Conservation (phyloP, 2,329 filamentous ascomycete genomes). For the Parascedosporium putredinis region DNA sequence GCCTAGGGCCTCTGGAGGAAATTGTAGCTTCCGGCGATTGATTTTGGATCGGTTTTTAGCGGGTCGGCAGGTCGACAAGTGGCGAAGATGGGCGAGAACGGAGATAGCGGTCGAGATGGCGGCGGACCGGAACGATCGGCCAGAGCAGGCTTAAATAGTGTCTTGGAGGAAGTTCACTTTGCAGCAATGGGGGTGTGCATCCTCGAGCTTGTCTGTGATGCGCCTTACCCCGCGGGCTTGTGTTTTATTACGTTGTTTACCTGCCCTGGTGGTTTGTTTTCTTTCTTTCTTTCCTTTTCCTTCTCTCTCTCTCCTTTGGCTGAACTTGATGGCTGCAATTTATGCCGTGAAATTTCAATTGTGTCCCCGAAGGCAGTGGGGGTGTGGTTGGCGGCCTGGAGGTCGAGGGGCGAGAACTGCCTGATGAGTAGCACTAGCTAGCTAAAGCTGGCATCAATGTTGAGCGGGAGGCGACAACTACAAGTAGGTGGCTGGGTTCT, state of each 20-base stretch:
- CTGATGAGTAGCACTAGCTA: too few relatives aligned
- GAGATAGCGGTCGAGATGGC: not conserved
- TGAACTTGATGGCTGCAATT: too few relatives aligned
- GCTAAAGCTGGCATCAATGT: too few relatives aligned
- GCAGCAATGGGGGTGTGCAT: not conserved
- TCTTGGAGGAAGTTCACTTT: not conserved
- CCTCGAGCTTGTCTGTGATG: not conserved
- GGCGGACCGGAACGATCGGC: not conserved
- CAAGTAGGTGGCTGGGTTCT: not conserved
- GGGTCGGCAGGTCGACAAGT: not conserved
- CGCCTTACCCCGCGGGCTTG: slow-evolving; percentile 2
- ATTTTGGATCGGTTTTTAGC: not conserved
- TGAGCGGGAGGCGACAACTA: too few relatives aligned
- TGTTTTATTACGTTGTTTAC: too few relatives aligned
- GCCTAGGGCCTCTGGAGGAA: too few relatives aligned
- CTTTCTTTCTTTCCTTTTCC: not conserved
- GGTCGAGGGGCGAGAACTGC: too few relatives aligned
- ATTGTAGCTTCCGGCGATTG: not conserved
- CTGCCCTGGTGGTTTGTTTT: too few relatives aligned
- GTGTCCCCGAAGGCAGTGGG: not conserved
- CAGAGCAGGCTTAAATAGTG: not conserved
- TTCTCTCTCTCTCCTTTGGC: too few relatives aligned
- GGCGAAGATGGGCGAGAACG: not conserved
- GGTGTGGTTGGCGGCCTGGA: too few relatives aligned
- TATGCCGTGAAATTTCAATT: too few relatives aligned